These are phyloP conservation scores for Cladosporium sp. DNA, from an alignment of 2,329 filamentous ascomycete genomes.

Conservation along the genomic window DNA sequence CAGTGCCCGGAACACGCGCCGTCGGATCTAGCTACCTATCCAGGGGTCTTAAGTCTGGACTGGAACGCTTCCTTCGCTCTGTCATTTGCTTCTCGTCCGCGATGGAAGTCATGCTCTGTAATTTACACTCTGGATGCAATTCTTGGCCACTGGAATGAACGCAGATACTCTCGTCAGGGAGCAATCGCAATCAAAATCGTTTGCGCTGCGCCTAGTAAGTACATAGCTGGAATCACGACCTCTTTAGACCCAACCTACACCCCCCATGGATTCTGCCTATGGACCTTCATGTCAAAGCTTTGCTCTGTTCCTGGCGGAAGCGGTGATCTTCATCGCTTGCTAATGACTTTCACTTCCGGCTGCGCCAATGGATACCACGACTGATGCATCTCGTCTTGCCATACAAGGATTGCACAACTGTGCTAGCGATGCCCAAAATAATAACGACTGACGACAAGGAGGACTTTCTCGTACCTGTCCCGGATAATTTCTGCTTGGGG, in stretches of 20 bases:
- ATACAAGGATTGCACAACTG: background rate
- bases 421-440: background rate
- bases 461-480: background rate
- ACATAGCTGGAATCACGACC: background rate
- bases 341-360: background rate
- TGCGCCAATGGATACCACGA: background rate
- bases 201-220: conserved; percentile 11
- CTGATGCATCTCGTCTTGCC: background rate
- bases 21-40: background rate
- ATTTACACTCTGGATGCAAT: background rate
- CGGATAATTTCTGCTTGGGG: background rate
- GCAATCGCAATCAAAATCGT: conserved; percentile 2
- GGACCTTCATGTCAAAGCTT: background rate
- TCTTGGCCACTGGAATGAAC: background rate
- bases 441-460: background rate
- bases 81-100: background rate
- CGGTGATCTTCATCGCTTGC: background rate
- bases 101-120: background rate
- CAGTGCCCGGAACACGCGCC: conserved; percentile 3
- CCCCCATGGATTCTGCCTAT: background rate
- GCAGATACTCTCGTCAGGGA: conserved; percentile 5
- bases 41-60: background rate
- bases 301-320: background rate
- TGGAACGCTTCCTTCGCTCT: background rate
- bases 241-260: background rate